Evolutionary conservation across 2,329 filamentous ascomycete genomes (phyloP).

Genomic region (Rutstroemia sydowiana): DNA sequence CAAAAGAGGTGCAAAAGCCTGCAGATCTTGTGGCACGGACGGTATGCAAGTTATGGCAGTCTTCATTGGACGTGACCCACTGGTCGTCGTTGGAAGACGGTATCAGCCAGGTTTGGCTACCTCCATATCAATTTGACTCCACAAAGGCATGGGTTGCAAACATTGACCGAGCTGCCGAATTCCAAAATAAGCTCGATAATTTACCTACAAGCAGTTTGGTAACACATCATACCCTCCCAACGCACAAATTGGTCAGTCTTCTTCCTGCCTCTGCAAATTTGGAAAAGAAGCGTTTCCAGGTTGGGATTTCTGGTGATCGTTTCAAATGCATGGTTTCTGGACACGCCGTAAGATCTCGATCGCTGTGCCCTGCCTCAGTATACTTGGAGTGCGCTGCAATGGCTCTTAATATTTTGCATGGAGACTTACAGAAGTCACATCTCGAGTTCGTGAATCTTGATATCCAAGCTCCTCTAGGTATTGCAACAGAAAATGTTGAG

Average conservation of each 20-base stretch:
- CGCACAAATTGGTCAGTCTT: not conserved
- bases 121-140: conserved; percentile 33
- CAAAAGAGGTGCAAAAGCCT: not conserved
- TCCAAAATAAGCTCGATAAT: not conserved
- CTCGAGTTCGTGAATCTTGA: not conserved
- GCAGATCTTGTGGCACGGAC: not conserved
- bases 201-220: too few species aligned
- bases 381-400: conserved; percentile 5
- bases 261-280: not conserved
- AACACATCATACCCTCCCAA: not conserved
- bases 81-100: not conserved
- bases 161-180: not conserved
- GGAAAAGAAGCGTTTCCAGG: not conserved
- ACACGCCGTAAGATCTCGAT: not conserved
- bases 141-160: conserved; percentile 24
- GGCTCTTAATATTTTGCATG: not conserved
- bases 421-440: not conserved
- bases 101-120: conserved; percentile 12
- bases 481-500: not conserved
- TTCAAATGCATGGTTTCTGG: not conserved
- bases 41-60: not conserved
- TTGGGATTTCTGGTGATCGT: not conserved
- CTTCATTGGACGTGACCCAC: not conserved
- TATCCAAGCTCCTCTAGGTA: conserved; percentile 3
- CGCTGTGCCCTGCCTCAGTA: conserved; percentile 2